A percentile compares a stretch with the other conserved stretches of the same genome.
phyloP scores from a whole-genome alignment of 2,329 filamentous ascomycete genomes.

The Elsinoe fawcettii region DNA sequence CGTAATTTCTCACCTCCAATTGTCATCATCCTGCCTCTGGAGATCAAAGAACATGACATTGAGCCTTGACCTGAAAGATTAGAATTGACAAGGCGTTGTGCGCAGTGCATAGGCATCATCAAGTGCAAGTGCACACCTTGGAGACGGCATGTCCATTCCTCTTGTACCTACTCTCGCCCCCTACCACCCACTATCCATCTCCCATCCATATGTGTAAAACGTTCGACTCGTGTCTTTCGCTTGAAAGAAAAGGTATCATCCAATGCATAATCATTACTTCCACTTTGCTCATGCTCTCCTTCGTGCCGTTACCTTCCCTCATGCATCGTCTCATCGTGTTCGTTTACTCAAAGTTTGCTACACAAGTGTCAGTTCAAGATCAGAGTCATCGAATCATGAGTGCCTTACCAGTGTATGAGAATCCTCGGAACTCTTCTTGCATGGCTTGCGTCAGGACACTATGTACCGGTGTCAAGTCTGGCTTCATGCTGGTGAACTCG shows the following conservation, averaged over 20 bases:
- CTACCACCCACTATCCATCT: neutral
- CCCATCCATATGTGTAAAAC: neutral
- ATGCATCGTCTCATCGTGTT: neutral
- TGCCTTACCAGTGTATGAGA: slow-evolving; percentile 77
- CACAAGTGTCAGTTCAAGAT: neutral
- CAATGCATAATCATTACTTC: slow-evolving; percentile 8
- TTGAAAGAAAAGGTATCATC: slow-evolving; percentile 13
- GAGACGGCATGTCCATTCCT: neutral
- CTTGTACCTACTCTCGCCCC: neutral
- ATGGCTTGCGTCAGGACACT: slow-evolving; percentile 95
- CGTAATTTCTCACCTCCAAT: neutral
- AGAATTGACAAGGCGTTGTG: too few relatives aligned
- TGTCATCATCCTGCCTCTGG: too few relatives aligned
- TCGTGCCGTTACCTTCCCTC: neutral
- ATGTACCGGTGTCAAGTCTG: slow-evolving; percentile 92
- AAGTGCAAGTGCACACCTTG: neutral
- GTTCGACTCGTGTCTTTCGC: neutral
- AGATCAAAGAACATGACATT: too few relatives aligned
- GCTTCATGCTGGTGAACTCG: slow-evolving; percentile 97
- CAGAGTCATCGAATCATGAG: slow-evolving; percentile 43
- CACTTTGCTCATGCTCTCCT: neutral
- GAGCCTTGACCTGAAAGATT: too few relatives aligned
- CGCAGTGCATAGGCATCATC: too few relatives aligned
- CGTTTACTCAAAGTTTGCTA: slow-evolving; percentile 7
- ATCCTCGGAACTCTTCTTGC: slow-evolving; percentile 99